phyloP scores from a whole-genome alignment of 2,329 filamentous ascomycete genomes.

The Blastomyces silverae region DNA sequence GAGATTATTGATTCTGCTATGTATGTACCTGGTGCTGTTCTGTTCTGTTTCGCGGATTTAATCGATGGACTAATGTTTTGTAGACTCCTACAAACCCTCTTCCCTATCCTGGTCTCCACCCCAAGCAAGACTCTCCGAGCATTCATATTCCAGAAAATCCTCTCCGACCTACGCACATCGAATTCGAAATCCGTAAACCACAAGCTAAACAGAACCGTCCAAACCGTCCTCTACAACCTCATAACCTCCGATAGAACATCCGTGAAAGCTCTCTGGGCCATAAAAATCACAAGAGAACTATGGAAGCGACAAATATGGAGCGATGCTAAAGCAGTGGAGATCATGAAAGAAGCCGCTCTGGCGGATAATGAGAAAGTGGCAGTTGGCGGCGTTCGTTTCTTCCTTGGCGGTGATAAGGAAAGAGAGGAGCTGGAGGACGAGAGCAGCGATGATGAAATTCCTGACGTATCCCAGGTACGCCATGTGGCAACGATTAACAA shows the following conservation, averaged over 20 bases:
- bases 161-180: conserved; percentile 79
- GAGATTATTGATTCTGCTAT: conserved; percentile 80
- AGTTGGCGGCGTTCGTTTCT: conserved; percentile 81
- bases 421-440: conserved; percentile 88
- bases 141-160: conserved; percentile 80
- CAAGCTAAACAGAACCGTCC: conserved; percentile 83
- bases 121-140: conserved; percentile 82
- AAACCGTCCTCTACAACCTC: conserved; percentile 87
- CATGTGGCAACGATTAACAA: conserved; percentile 92
- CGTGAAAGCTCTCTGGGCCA: conserved; percentile 85
- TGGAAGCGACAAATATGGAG: conserved; percentile 98
- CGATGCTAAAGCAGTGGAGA: conserved; percentile 88
- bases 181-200: conserved; percentile 88
- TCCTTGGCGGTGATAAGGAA: conserved; percentile 92
- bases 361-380: conserved; percentile 91
- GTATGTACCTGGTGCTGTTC: conserved; percentile 25
- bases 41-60: neutral
- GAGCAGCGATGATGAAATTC: conserved; percentile 66
- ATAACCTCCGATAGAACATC: conserved; percentile 79
- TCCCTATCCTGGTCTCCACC: conserved; percentile 86
- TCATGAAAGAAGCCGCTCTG: conserved; percentile 91
- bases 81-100: conserved; percentile 76
- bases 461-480: conserved; percentile 72
- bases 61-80: neutral
- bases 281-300: conserved; percentile 88